Percentiles rank a stretch among this genome's conserved stretches.
phyloP scores from a whole-genome alignment of 176 grass and related monocot species.

The Canna indica region DNA sequence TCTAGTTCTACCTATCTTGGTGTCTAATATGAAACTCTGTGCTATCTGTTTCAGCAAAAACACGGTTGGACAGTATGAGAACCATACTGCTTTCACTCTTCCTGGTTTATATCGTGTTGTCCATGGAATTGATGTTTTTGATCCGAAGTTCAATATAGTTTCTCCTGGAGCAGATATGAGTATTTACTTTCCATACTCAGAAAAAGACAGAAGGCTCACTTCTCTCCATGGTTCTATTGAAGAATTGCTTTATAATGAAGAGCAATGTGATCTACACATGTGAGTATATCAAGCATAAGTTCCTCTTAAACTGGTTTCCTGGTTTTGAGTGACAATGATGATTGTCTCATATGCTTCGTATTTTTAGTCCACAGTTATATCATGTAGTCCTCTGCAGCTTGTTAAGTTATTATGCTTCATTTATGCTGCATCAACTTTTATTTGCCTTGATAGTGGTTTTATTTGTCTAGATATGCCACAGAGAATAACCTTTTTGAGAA shows the following conservation, averaged over 20 bases:
- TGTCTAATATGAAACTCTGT: neutral
- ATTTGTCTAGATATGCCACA: neutral
- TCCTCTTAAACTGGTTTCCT: neutral
- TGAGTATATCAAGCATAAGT: constrained; percentile 32
- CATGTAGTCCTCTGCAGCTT: neutral
- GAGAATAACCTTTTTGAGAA: neutral
- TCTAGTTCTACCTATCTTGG: neutral
- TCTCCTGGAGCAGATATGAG: constrained; percentile 91
- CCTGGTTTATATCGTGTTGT: constrained; percentile 80
- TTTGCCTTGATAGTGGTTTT: neutral
- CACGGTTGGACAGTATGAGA: constrained; percentile 97
- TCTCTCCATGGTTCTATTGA: constrained; percentile 85
- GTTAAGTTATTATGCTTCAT: neutral
- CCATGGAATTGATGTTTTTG: constrained; percentile 95
- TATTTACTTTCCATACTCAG: constrained; percentile 81
- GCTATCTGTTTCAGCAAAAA: constrained; percentile 55
- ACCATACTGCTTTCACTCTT: constrained; percentile 80
- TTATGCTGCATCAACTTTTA: neutral
- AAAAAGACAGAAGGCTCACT: constrained; percentile 65
- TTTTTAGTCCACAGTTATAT: neutral
- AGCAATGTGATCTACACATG: constrained; percentile 82
- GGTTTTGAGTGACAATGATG: neutral
- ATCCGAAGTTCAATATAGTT: constrained; percentile 97
- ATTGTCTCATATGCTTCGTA: neutral
- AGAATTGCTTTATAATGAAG: constrained; percentile 60